Evolutionary conservation across 495 filamentous ascomycete genomes (phyloP).

Genomic region (Staphylotrichum longicolle): DNA sequence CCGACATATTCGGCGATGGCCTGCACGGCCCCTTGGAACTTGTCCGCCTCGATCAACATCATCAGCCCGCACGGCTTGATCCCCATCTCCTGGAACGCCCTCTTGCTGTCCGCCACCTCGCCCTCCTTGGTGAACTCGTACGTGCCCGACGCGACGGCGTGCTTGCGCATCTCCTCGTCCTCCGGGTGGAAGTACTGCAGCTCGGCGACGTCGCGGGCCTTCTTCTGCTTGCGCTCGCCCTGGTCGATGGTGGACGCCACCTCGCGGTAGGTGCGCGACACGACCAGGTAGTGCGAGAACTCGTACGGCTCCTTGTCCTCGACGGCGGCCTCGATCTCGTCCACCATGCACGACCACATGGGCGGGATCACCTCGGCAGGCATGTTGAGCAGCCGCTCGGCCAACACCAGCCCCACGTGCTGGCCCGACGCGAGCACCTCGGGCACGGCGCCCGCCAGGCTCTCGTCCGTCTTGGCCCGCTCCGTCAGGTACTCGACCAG

Average conservation of each 20-base stretch:
- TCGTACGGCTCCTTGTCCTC: slow-evolving; percentile 90
- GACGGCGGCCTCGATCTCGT: slow-evolving; percentile 86
- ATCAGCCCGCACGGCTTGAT: slow-evolving; percentile 78
- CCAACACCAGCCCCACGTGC: slow-evolving; percentile 78
- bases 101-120: slow-evolving; percentile 81
- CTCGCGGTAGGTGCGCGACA: slow-evolving; percentile 89
- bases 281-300: slow-evolving; percentile 87
- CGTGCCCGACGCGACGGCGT: slow-evolving; percentile 62
- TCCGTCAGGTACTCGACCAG: slow-evolving; percentile 68
- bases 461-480: slow-evolving; percentile 46
- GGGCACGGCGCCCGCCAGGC: slow-evolving; percentile 22
- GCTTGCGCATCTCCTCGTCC: slow-evolving; percentile 81
- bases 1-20: slow-evolving; percentile 69
- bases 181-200: slow-evolving; percentile 94
- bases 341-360: slow-evolving; percentile 93
- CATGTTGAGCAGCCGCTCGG: slow-evolving; percentile 93
- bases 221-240: slow-evolving; percentile 70
- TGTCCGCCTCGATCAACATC: slow-evolving; percentile 70
- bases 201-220: slow-evolving; percentile 58
- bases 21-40: slow-evolving; percentile 66
- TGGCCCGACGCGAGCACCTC: slow-evolving; percentile 35
- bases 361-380: slow-evolving; percentile 87
- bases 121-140: slow-evolving; percentile 78
- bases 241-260: slow-evolving; percentile 75
- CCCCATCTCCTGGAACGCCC: slow-evolving; percentile 91